Percentiles rank a stretch among this genome's conserved stretches.
These are phyloP conservation scores for Geotrichum citri-aurantii DNA, from an alignment of 1,139 yeast species.

Conservation along the genomic window DNA sequence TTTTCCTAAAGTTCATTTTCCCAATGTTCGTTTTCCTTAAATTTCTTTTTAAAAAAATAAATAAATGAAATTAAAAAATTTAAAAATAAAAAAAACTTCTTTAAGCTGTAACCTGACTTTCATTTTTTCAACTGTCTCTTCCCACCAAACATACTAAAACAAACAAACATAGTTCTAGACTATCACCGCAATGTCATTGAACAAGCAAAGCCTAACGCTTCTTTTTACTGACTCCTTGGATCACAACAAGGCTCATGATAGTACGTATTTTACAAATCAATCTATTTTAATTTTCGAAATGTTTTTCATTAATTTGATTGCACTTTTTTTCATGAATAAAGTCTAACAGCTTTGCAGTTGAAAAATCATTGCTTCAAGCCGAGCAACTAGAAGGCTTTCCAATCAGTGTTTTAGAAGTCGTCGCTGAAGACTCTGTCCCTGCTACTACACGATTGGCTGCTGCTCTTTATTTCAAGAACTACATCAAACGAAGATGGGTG, in stretches of 20 bases:
- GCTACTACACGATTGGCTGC: slow-evolving; percentile 72
- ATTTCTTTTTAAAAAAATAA: not conserved
- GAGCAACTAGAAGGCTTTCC: slow-evolving; percentile 73
- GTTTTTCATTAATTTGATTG: not conserved
- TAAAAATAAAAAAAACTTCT: not conserved
- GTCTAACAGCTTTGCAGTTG: slow-evolving; percentile 29
- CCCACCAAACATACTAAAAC: not conserved
- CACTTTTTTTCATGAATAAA: not conserved
- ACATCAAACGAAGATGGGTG: slow-evolving; percentile 79
- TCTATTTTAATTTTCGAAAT: too few species aligned
- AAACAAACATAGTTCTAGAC: not conserved
- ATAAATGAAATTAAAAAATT: too few species aligned
- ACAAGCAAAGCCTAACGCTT: slow-evolving; percentile 10
- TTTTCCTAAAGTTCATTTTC: not conserved
- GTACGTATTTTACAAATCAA: slow-evolving; percentile 19
- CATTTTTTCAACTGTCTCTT: not conserved
- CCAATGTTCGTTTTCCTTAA: not conserved
- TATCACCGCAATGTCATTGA: slow-evolving; percentile 6
- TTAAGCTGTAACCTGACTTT: not conserved
- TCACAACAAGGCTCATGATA: slow-evolving; percentile 19
- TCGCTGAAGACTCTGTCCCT: slow-evolving; percentile 56
- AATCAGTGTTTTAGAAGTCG: slow-evolving; percentile 65
- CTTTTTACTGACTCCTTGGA: slow-evolving; percentile 20
- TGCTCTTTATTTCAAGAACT: slow-evolving; percentile 84
- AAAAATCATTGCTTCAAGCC: slow-evolving; percentile 45